phyloP scores from a whole-genome alignment of 306 rosid genomes.

The Fragaria vesca region DNA sequence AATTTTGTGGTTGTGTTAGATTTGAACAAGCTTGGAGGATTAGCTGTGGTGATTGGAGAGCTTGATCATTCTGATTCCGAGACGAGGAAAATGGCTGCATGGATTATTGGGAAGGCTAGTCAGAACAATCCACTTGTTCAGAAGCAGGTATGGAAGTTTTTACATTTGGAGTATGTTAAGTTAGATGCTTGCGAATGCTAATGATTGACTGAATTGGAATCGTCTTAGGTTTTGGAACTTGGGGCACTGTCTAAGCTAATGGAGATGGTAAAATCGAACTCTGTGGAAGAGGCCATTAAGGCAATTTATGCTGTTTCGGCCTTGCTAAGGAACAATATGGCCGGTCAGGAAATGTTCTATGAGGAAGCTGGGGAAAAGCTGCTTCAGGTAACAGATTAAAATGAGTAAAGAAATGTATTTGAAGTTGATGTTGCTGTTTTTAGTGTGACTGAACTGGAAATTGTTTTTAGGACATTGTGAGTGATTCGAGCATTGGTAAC shows the following conservation, averaged over 20 bases:
- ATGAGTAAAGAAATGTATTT: conserved; percentile 5
- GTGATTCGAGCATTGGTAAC: conserved; percentile 54
- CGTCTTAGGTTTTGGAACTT: conserved; percentile 58
- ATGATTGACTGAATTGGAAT: neutral
- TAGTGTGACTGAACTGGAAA: conserved; percentile 1
- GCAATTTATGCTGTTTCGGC: conserved; percentile 88
- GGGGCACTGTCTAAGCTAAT: conserved; percentile 65
- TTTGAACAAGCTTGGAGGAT: conserved; percentile 78
- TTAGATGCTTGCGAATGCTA: neutral
- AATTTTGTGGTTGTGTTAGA: conserved; percentile 38
- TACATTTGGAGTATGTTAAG: neutral
- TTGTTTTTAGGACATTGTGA: conserved; percentile 58
- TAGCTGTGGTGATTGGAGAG: conserved; percentile 44
- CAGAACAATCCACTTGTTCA: conserved; percentile 83
- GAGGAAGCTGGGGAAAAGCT: conserved; percentile 57
- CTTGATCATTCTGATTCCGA: conserved; percentile 62
- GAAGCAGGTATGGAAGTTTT: conserved; percentile 46
- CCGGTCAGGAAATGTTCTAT: conserved; percentile 62
- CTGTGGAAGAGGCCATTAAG: conserved; percentile 74
- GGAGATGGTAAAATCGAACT: conserved; percentile 62
- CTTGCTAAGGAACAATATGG: conserved; percentile 56
- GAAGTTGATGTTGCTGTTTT: neutral
- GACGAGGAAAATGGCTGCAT: conserved; percentile 70
- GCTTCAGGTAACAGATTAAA: conserved; percentile 57
- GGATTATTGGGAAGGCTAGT: conserved; percentile 83